A percentile compares a stretch with the other conserved stretches of the same genome.
Conservation (phyloP, 2,329 filamentous ascomycete genomes). For the Diaporthe australafricana region DNA sequence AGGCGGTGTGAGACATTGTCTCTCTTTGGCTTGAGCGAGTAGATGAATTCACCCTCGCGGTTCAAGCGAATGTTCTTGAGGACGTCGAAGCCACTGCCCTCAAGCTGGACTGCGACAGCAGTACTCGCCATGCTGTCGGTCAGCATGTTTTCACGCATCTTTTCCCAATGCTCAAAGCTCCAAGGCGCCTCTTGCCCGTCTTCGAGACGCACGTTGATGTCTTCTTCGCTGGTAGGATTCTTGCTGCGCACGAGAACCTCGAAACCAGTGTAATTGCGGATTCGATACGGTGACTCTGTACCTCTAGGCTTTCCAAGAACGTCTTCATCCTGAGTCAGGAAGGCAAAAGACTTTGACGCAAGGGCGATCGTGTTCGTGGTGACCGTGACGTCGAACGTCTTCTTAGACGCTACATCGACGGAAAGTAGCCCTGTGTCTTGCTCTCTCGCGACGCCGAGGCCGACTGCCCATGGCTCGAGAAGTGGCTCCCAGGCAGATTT, state of each 20-base stretch:
- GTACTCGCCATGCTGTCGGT: conserved; percentile 82
- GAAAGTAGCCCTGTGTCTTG: conserved; percentile 80
- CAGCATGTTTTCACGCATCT: conserved; percentile 92
- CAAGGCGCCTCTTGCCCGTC: conserved; percentile 94
- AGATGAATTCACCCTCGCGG: conserved; percentile 93
- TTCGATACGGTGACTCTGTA: conserved; percentile 90
- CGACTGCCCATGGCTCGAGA: conserved; percentile 96
- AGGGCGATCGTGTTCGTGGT: conserved; percentile 95
- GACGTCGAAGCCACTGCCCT: conserved; percentile 93
- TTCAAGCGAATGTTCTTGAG: conserved; percentile 90
- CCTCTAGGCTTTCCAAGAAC: conserved; percentile 93
- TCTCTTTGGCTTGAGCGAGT: conserved; percentile 87
- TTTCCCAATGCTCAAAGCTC: conserved; percentile 97
- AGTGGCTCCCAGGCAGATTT: conserved; percentile 98
- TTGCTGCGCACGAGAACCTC: conserved; percentile 87
- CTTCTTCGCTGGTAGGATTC: conserved; percentile 72
- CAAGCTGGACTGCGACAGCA: conserved; percentile 83
- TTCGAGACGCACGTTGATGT: conserved; percentile 79
- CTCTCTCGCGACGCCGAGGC: conserved; percentile 86
- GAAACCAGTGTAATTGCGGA: conserved; percentile 96
- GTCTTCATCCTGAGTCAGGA: conserved; percentile 88
- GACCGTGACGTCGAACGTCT: conserved; percentile 89
- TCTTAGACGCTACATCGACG: conserved; percentile 88
- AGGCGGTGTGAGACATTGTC: conserved; percentile 88
- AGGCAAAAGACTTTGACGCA: conserved; percentile 91